Base-by-base conservation (phyloP, 495 filamentous ascomycete species). In the Lichenothelia convexa region DNA sequence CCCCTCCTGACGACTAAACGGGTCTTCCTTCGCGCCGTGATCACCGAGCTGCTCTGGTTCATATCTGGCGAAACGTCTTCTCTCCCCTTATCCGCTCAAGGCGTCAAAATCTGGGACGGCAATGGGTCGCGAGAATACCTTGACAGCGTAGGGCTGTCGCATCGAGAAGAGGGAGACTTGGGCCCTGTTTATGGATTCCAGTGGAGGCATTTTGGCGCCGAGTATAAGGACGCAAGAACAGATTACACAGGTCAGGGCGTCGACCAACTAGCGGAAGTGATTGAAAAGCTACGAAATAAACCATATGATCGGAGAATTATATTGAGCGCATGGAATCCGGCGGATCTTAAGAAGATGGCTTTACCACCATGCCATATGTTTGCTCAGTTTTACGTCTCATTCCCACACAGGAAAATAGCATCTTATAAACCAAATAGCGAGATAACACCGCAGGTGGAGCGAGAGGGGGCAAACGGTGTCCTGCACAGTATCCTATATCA, bases 321-420 rank as follows among this genome's bases (percentile, higher is more conserved):
- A 43, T 64, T 97, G 38, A 75, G 64, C 38, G 89, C 89, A 1
- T 97, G 89, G 89, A 95, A 95, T 51, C 83, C 83, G 2, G 68
- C 68, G 4, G 89, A 93, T 53, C 47, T 97, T 46, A 58, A 57
- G 32, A 73, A 80, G 55, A 97, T 95, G 89, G 89, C 84, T 2
- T 65, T 97, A 15, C 89, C 89, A 43, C 89, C 91, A 3, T 97
- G 89, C 51, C 89, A 95, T 55, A 93, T 97, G 89, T 93, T 97
- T 60, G 87, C 87, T 11, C 91, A 95, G 58, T 95, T 95, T 49
- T 94, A 94, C 48, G 86, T 97, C 24, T 81, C 76, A 1, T 94
- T 71, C 54, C n/a, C n/a, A n/a, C n/a, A n/a, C n/a, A n/a, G n/a
- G n/a, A n/a, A n/a, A n/a, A n/a, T n/a, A n/a, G n/a, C n/a, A n/a